phyloP scores from a whole-genome alignment of 345 rosid species.

The Sisymbrium altissimum region DNA sequence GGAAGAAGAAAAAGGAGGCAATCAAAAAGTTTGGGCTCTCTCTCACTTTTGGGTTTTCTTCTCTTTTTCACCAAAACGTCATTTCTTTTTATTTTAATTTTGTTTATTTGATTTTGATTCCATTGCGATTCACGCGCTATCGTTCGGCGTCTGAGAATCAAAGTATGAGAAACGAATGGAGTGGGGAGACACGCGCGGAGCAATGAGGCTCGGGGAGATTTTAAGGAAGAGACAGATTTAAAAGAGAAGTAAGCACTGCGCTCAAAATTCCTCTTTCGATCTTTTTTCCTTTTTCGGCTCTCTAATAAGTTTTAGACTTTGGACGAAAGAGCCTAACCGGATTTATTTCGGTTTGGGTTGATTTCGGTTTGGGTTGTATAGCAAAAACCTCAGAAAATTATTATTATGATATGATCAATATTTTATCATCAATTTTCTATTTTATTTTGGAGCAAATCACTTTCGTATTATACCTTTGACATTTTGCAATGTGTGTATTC shows the following conservation, averaged over 20 bases:
- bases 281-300: background rate
- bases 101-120: background rate
- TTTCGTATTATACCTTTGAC: background rate
- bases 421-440: background rate
- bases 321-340: background rate
- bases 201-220: background rate
- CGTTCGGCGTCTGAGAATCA: background rate
- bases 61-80: background rate
- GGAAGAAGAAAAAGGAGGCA: background rate
- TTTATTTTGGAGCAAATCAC: background rate
- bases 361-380: background rate
- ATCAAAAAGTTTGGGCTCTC: slow-evolving; percentile 1
- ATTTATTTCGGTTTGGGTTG: background rate
- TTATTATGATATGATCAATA: background rate
- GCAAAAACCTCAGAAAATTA: background rate
- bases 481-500: background rate
- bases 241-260: background rate
- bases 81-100: background rate
- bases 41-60: slow-evolving; percentile 6
- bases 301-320: background rate
- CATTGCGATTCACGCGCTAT: background rate
- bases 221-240: slow-evolving; percentile 6
- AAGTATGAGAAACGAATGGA: background rate
- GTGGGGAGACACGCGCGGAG: background rate
- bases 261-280: no score